A percentile compares a stretch with the other conserved stretches of the same genome.
Evolutionary conservation across 2,329 filamentous ascomycete genomes (phyloP).

Genomic region (Saccharata proteae): DNA sequence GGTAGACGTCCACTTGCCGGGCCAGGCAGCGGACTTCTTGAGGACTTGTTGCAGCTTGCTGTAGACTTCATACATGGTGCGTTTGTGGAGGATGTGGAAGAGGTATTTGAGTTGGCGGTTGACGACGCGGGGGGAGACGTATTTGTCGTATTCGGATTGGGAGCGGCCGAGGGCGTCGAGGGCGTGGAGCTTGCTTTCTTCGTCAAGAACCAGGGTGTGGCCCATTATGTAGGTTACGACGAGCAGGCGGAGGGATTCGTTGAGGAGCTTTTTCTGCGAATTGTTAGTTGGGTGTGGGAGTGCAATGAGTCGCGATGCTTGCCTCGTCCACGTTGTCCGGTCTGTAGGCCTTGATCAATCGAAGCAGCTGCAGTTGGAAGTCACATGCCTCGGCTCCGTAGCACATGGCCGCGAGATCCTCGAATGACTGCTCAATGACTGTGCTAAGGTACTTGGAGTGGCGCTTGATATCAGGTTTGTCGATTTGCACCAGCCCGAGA

Average conservation of each 20-base stretch:
- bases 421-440: slow-evolving; percentile 28
- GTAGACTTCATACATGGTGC: slow-evolving; percentile 30
- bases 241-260: slow-evolving; percentile 33
- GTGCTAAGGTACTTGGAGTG: slow-evolving; percentile 34
- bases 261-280: slow-evolving; percentile 26
- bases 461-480: slow-evolving; percentile 29
- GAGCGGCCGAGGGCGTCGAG: slow-evolving; percentile 21
- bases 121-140: slow-evolving; percentile 33
- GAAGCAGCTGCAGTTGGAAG: slow-evolving; percentile 31
- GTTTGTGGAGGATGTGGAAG: slow-evolving; percentile 31
- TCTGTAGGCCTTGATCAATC: slow-evolving; percentile 27
- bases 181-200: slow-evolving; percentile 21
- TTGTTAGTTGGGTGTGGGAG: slow-evolving; percentile 3
- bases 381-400: slow-evolving; percentile 34
- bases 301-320: slow-evolving; percentile 9
- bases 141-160: slow-evolving; percentile 18
- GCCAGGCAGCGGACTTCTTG: slow-evolving; percentile 22
- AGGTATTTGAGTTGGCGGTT: slow-evolving; percentile 40
- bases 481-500: slow-evolving; percentile 33
- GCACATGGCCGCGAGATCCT: slow-evolving; percentile 29
- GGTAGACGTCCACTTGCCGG: slow-evolving; percentile 33
- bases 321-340: slow-evolving; percentile 29
- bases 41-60: slow-evolving; percentile 36
- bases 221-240: slow-evolving; percentile 38
- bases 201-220: slow-evolving; percentile 33